These are phyloP conservation scores for Cladobotryum mycophilum DNA, from an alignment of 2,329 filamentous ascomycete species.

Conservation along the genomic window DNA sequence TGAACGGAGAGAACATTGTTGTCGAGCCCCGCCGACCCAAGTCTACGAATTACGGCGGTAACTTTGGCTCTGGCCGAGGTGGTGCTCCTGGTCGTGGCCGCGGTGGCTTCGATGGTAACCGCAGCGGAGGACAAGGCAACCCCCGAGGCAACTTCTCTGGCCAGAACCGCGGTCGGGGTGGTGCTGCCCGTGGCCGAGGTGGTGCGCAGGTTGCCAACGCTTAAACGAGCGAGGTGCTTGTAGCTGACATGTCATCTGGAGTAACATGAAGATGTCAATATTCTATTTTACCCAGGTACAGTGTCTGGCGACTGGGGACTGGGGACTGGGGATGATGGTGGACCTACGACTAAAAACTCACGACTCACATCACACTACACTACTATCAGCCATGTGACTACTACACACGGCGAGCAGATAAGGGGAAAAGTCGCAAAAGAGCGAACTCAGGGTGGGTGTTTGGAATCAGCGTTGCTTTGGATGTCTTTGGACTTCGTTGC, in stretches of 20 bases:
- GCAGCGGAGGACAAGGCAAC: slow-evolving; percentile 53
- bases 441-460: not conserved
- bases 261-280: no score
- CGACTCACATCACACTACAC: no score
- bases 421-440: not conserved
- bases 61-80: slow-evolving; percentile 57
- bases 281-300: no score
- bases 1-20: slow-evolving; percentile 74
- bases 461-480: not conserved
- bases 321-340: no score
- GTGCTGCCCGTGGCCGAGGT: slow-evolving; percentile 58
- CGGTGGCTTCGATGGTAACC: slow-evolving; percentile 55
- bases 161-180: slow-evolving; percentile 59
- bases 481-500: slow-evolving; percentile 4
- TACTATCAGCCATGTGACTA: no score
- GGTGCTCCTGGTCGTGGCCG: slow-evolving; percentile 57
- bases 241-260: no score
- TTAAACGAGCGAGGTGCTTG: not conserved
- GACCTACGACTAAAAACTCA: no score
- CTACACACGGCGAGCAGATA: no score
- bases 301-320: no score
- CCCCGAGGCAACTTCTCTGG: slow-evolving; percentile 67
- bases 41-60: slow-evolving; percentile 61
- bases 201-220: slow-evolving; percentile 49
- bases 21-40: slow-evolving; percentile 87